Evolutionary conservation across 2,329 filamentous ascomycete species (phyloP).

Genomic region (Fusarium lateritium): DNA sequence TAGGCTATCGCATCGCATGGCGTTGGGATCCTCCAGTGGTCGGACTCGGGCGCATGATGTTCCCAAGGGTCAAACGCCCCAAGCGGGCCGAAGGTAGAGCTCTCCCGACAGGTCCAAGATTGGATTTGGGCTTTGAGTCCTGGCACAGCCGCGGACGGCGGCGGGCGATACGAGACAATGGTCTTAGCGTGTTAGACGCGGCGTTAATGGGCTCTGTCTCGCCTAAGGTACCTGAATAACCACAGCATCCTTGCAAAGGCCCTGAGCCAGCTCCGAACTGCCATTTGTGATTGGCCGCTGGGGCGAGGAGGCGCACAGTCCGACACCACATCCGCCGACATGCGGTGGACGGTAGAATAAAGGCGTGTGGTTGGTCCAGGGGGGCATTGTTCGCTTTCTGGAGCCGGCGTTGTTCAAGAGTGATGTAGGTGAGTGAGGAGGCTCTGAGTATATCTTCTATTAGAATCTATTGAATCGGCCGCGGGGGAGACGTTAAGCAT

Average conservation of each 20-base stretch:
- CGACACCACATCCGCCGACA: conserved; percentile 46
- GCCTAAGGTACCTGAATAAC: conserved; percentile 41
- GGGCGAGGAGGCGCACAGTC: conserved; percentile 42
- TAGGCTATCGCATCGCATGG: conserved; percentile 25
- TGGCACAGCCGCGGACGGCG: conserved; percentile 52
- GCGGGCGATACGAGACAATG: conserved; percentile 50
- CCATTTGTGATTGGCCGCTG: conserved; percentile 40
- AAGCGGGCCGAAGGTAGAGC: conserved; percentile 23
- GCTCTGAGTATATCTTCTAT: background rate
- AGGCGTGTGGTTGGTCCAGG: conserved; percentile 31
- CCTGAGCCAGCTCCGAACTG: conserved; percentile 7
- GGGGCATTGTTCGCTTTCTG: conserved; percentile 23
- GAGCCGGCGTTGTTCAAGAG: conserved; percentile 17
- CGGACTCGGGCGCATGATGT: conserved; percentile 33
- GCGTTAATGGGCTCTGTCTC: conserved; percentile 51
- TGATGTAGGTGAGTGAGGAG: background rate
- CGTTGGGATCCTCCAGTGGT: conserved; percentile 24
- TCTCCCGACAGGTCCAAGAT: conserved; percentile 6
- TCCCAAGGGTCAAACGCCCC: conserved; percentile 22
- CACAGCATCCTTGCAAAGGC: conserved; percentile 32
- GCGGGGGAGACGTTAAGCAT: background rate
- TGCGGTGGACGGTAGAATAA: conserved; percentile 35
- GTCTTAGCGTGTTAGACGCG: conserved; percentile 53
- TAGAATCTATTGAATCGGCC: background rate
- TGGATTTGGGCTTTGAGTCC: conserved; percentile 29